A percentile compares a stretch with the other conserved stretches of the same genome.
These are phyloP conservation scores for Alternaria infectoria DNA, from an alignment of 2,329 filamentous ascomycete genomes.

Conservation along the genomic window DNA sequence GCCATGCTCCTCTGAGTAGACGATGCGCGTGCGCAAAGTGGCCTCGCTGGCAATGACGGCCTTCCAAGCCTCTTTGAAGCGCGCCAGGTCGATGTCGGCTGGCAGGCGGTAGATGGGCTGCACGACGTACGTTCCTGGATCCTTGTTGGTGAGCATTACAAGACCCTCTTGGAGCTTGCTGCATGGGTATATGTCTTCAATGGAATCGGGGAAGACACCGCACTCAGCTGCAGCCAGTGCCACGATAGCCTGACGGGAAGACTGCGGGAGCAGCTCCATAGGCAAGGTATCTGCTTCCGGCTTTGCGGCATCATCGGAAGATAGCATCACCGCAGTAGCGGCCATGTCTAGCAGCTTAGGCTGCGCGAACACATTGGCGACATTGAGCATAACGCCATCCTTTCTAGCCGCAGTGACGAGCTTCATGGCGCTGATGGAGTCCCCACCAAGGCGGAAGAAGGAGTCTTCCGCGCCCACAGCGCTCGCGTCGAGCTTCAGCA, in stretches of 20 bases:
- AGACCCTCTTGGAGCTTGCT: conserved; percentile 42
- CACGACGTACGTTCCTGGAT: conserved; percentile 43
- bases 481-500: conserved; percentile 46
- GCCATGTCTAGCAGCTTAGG: conserved; percentile 55
- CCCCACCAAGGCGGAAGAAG: conserved; percentile 56
- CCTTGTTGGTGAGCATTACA: conserved; percentile 38
- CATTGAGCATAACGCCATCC: conserved; percentile 49
- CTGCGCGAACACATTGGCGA: conserved; percentile 53
- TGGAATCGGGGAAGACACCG: conserved; percentile 26
- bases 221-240: conserved; percentile 39
- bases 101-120: conserved; percentile 50
- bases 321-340: conserved; percentile 23
- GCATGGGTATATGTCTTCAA: conserved; percentile 43
- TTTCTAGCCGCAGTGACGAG: conserved; percentile 52
- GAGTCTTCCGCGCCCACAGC: conserved; percentile 53
- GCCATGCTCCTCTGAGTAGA: conserved; percentile 38
- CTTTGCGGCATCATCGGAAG: conserved; percentile 25
- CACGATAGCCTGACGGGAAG: conserved; percentile 23
- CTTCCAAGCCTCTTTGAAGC: conserved; percentile 56
- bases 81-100: conserved; percentile 29
- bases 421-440: conserved; percentile 56
- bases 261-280: conserved; percentile 32
- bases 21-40: conserved; percentile 56
- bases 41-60: conserved; percentile 51
- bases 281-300: conserved; percentile 23